phyloP scores from a whole-genome alignment of 805 yeast species.

The Ogataea methanolica region DNA sequence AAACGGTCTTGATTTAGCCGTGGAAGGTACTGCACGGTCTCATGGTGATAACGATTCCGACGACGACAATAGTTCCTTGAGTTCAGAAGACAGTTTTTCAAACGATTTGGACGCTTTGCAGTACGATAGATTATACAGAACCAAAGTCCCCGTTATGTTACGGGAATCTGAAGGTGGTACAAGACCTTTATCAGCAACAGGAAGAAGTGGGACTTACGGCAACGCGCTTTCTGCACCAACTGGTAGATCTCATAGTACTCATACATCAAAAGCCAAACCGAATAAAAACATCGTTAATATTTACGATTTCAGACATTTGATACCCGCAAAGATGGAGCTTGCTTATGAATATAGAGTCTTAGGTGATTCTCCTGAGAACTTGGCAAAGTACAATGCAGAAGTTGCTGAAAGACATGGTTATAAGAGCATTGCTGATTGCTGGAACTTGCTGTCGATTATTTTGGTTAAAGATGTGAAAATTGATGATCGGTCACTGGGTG shows the following conservation, averaged over 20 bases:
- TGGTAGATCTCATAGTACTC: conserved; percentile 28
- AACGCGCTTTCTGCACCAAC: conserved; percentile 34
- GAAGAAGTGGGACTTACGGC: conserved; percentile 27
- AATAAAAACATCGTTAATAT: conserved; percentile 55
- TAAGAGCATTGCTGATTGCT: conserved; percentile 62
- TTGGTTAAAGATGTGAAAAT: conserved; percentile 37
- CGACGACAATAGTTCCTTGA: conserved; percentile 24
- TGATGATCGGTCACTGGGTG: conserved; percentile 10
- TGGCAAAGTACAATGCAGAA: conserved; percentile 65
- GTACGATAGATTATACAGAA: conserved; percentile 48
- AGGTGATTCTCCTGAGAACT: conserved; percentile 57
- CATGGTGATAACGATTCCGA: conserved; percentile 26
- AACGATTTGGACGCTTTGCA: conserved; percentile 66
- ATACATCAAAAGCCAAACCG: conserved; percentile 17
- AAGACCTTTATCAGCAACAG: conserved; percentile 17
- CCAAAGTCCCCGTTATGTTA: conserved; percentile 49
- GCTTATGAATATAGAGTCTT: conserved; percentile 63
- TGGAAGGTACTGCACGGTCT: conserved; percentile 15
- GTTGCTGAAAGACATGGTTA: conserved; percentile 65
- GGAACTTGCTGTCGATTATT: conserved; percentile 57
- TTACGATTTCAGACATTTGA: conserved; percentile 60
- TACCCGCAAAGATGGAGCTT: conserved; percentile 70
- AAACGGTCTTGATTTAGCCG: conserved; percentile 16
- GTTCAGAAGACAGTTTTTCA: conserved; percentile 55
- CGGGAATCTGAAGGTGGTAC: conserved; percentile 31